Percentiles rank a stretch among this genome's conserved stretches.
Evolutionary conservation across 169 alveolate genomes (phyloP).

Genomic region (Prorocentrum cordatum): DNA sequence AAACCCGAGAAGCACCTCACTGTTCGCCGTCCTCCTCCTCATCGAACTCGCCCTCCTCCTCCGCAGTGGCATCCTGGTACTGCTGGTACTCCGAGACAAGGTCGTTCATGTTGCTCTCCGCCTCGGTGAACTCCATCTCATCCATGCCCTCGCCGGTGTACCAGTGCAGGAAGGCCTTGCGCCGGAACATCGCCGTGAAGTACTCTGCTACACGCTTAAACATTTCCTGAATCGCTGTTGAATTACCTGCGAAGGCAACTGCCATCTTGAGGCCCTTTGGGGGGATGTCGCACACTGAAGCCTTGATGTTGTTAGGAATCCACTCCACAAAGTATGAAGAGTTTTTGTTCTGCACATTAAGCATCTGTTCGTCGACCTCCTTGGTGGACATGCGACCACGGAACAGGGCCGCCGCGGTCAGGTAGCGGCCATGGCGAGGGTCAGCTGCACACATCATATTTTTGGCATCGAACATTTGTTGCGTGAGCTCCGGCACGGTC

Average conservation of each 20-base stretch:
- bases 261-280: no score
- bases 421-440: constrained; percentile 16
- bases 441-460: constrained; percentile 17
- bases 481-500: constrained; percentile 97
- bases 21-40: no score
- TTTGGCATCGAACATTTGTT: constrained; percentile 75
- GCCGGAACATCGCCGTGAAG: no score
- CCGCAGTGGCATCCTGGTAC: constrained; percentile 85
- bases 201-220: no score
- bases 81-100: constrained; percentile 93
- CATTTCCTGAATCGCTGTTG: no score
- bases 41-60: constrained; percentile 48
- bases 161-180: no score
- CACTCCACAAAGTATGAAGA: constrained; percentile 24
- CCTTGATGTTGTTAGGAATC: no score
- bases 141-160: no score
- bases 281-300: no score
- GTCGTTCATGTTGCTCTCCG: constrained; percentile 92
- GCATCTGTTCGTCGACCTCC: constrained; percentile 33
- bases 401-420: constrained; percentile 18
- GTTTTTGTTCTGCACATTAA: constrained; percentile 31
- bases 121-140: no score
- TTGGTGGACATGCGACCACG: constrained; percentile 15
- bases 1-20: no score
- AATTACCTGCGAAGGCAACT: no score